phyloP scores from a whole-genome alignment of 2,329 filamentous ascomycete species.

The Cytospora chrysosperma region DNA sequence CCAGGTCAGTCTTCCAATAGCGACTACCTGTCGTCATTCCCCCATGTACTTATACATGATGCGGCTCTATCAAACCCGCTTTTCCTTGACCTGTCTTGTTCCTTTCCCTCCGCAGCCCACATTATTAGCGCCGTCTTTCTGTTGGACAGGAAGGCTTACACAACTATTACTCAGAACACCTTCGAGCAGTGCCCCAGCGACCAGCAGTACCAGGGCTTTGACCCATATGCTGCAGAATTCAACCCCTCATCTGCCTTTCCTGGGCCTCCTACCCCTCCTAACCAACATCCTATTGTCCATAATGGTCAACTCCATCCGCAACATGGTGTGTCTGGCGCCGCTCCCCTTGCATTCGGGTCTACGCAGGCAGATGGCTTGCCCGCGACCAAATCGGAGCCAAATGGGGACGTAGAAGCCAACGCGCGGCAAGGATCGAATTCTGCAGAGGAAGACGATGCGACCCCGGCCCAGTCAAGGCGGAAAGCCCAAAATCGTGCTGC shows the following conservation, averaged over 20 bases:
- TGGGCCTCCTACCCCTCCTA: slow-evolving; percentile 53
- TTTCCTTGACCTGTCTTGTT: slow-evolving; percentile 27
- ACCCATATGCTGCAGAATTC: slow-evolving; percentile 44
- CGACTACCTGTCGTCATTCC: background rate
- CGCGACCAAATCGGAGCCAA: slow-evolving; percentile 41
- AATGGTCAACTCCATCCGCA: slow-evolving; percentile 31
- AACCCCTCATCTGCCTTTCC: slow-evolving; percentile 41
- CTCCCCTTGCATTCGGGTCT: slow-evolving; percentile 26
- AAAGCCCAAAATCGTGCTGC: slow-evolving; percentile 63
- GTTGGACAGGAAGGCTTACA: slow-evolving; percentile 31
- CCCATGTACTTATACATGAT: slow-evolving; percentile 11
- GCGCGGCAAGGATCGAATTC: slow-evolving; percentile 48
- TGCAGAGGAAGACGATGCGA: slow-evolving; percentile 54
- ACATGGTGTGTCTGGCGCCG: slow-evolving; percentile 27
- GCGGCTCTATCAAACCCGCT: slow-evolving; percentile 13
- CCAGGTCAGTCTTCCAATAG: slow-evolving; percentile 45
- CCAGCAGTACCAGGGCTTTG: slow-evolving; percentile 50
- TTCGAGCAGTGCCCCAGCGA: slow-evolving; percentile 48
- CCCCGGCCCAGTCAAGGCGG: slow-evolving; percentile 56
- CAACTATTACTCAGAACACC: slow-evolving; percentile 46
- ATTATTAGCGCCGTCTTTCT: slow-evolving; percentile 29
- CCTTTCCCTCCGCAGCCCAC: slow-evolving; percentile 26
- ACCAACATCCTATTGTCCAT: slow-evolving; percentile 33
- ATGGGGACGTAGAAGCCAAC: slow-evolving; percentile 33
- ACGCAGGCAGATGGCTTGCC: slow-evolving; percentile 34